Evolutionary conservation across 2,329 filamentous ascomycete species (phyloP).

Genomic region (Neocucurbitaria cava): DNA sequence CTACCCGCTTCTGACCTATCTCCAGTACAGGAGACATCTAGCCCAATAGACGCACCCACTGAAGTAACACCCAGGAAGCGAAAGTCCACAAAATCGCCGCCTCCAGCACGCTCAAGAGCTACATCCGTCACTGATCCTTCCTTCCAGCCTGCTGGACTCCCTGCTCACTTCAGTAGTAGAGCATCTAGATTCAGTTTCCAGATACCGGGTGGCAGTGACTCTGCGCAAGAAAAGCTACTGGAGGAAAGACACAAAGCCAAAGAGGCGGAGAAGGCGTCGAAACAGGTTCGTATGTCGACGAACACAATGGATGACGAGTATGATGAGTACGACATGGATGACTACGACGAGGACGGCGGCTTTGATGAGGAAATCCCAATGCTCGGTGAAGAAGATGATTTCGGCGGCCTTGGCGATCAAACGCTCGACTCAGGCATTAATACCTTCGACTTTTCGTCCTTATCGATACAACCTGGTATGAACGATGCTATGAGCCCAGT

Average conservation of each 20-base stretch:
- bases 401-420: slow-evolving; percentile 32
- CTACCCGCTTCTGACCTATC: slow-evolving; percentile 42
- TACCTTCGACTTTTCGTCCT: slow-evolving; percentile 43
- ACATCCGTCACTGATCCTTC: slow-evolving; percentile 47
- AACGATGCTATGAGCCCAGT: slow-evolving; percentile 31
- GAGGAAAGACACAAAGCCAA: slow-evolving; percentile 76
- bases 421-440: slow-evolving; percentile 38
- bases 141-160: slow-evolving; percentile 47
- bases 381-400: slow-evolving; percentile 48
- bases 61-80: slow-evolving; percentile 38
- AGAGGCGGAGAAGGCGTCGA: slow-evolving; percentile 66
- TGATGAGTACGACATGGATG: slow-evolving; percentile 50
- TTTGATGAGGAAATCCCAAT: slow-evolving; percentile 72
- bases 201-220: slow-evolving; percentile 74
- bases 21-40: slow-evolving; percentile 43
- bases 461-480: slow-evolving; percentile 29
- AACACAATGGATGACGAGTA: slow-evolving; percentile 47
- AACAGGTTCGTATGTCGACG: slow-evolving; percentile 43
- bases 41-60: slow-evolving; percentile 29
- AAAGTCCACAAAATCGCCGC: slow-evolving; percentile 47
- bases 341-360: slow-evolving; percentile 62
- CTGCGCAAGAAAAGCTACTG: slow-evolving; percentile 69
- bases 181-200: slow-evolving; percentile 85
- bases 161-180: slow-evolving; percentile 64
- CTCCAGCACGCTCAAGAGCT: slow-evolving; percentile 44